These are phyloP conservation scores for Tolypocladium nubicola DNA, from an alignment of 2,329 filamentous ascomycete genomes.

Conservation along the genomic window DNA sequence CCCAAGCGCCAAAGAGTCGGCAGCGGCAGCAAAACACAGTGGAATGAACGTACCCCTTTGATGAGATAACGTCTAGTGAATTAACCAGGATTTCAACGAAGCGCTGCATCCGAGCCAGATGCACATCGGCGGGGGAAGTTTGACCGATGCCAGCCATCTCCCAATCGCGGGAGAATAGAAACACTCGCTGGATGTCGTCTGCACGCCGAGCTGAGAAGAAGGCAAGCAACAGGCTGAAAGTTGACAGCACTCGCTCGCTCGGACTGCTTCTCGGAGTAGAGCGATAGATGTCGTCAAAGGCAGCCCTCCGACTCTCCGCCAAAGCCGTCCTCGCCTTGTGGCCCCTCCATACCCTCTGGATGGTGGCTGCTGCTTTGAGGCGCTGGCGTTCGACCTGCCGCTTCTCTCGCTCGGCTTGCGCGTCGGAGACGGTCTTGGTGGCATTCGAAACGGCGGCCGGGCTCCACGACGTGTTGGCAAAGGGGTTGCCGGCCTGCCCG, in stretches of 20 bases:
- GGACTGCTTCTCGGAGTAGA: slow-evolving; percentile 19
- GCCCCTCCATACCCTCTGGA: slow-evolving; percentile 80
- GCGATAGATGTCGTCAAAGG: slow-evolving; percentile 52
- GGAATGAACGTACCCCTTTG: slow-evolving; percentile 12
- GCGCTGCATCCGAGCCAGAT: slow-evolving; percentile 18
- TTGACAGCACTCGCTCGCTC: slow-evolving; percentile 24
- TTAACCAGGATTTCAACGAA: slow-evolving; percentile 26
- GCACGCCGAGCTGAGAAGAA: slow-evolving; percentile 33
- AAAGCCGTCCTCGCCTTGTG: slow-evolving; percentile 51
- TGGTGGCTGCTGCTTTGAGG: slow-evolving; percentile 58
- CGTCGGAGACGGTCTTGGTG: slow-evolving; percentile 70
- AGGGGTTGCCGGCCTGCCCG: slow-evolving; percentile 72
- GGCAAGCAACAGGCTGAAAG: slow-evolving; percentile 36
- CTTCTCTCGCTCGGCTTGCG: slow-evolving; percentile 73
- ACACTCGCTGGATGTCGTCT: slow-evolving; percentile 39
- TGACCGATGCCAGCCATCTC: slow-evolving; percentile 20
- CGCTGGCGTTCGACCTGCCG: slow-evolving; percentile 74
- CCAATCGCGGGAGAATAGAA: slow-evolving; percentile 33
- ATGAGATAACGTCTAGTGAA: slow-evolving; percentile 16
- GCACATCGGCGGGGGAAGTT: slow-evolving; percentile 21
- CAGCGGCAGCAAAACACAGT: background rate
- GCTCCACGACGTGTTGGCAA: slow-evolving; percentile 52
- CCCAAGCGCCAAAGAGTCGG: background rate
- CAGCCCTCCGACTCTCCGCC: slow-evolving; percentile 43
- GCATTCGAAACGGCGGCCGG: slow-evolving; percentile 49